Percentiles rank a stretch among this genome's conserved stretches.
These are phyloP conservation scores for Pelargonium cotyledonis DNA, from an alignment of 441 rosid species.

Conservation along the genomic window DNA sequence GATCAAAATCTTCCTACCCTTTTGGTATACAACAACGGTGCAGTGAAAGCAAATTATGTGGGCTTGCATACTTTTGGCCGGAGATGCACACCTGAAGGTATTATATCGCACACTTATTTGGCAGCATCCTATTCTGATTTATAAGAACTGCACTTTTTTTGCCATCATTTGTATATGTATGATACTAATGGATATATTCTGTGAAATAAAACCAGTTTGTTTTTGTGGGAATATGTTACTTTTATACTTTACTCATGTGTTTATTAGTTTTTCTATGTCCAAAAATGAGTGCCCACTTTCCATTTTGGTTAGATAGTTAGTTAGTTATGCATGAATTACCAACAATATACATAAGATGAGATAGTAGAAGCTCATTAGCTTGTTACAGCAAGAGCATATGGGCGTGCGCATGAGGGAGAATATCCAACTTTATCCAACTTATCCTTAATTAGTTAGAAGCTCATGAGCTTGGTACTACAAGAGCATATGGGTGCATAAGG, in stretches of 20 bases:
- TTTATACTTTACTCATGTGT: not conserved
- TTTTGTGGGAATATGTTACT: not conserved
- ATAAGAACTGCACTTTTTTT: not conserved
- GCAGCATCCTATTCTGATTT: not conserved
- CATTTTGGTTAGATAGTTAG: not conserved
- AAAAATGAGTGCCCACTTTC: not conserved
- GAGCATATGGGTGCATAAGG: too few relatives aligned
- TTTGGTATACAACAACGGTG: constrained; percentile 80
- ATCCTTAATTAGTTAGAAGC: too few relatives aligned
- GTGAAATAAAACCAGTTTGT: not conserved
- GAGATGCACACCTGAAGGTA: constrained; percentile 94
- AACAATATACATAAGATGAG: too few relatives aligned
- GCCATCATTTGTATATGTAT: not conserved
- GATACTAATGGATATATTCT: not conserved
- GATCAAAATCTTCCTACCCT: constrained; percentile 89
- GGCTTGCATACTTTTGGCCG: constrained; percentile 82
- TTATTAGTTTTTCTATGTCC: not conserved
- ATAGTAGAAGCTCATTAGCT: too few relatives aligned
- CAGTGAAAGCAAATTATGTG: constrained; percentile 83
- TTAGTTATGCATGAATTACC: not conserved
- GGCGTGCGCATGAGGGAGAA: too few relatives aligned
- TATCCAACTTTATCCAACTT: too few relatives aligned
- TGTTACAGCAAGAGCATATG: too few relatives aligned
- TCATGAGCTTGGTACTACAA: too few relatives aligned
- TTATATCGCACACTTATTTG: constrained; percentile 10